phyloP scores from a whole-genome alignment of 306 rosid species.

The Casuarina cunninghamiana region DNA sequence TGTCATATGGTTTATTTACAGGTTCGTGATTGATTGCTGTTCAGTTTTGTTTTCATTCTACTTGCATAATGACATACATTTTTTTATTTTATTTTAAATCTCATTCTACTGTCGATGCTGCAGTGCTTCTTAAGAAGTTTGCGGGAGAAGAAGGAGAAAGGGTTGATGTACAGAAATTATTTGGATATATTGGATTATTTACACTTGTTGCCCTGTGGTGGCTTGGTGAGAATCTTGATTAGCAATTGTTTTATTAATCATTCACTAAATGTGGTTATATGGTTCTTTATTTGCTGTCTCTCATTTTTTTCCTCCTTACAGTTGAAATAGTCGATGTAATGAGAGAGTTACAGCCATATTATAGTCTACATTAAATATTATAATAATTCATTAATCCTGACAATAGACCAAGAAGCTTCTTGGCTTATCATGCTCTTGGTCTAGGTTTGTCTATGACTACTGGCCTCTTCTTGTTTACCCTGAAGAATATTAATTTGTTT shows the following conservation, averaged over 20 bases:
- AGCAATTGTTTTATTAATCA: constrained; percentile 16
- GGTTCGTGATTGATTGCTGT: constrained; percentile 43
- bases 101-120: constrained; percentile 10
- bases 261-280: constrained; percentile 1
- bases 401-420: constrained; percentile 8
- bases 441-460: constrained; percentile 10
- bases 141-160: constrained; percentile 92
- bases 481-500: neutral
- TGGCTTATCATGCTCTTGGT: constrained; percentile 22
- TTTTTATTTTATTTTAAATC: neutral
- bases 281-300: constrained; percentile 10
- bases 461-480: neutral
- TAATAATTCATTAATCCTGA: constrained; percentile 14
- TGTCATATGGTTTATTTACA: constrained; percentile 88
- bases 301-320: neutral
- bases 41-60: constrained; percentile 2
- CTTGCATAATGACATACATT: constrained; percentile 18
- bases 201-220: constrained; percentile 88
- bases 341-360: neutral
- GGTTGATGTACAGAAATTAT: constrained; percentile 90
- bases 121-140: constrained; percentile 86
- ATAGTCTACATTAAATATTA: neutral
- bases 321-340: neutral
- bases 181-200: constrained; percentile 95
- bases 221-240: constrained; percentile 61